A percentile compares a stretch with the other conserved stretches of the same genome.
These are phyloP conservation scores for Lachancea meyersii DNA, from an alignment of 805 yeast species.

Conservation along the genomic window DNA sequence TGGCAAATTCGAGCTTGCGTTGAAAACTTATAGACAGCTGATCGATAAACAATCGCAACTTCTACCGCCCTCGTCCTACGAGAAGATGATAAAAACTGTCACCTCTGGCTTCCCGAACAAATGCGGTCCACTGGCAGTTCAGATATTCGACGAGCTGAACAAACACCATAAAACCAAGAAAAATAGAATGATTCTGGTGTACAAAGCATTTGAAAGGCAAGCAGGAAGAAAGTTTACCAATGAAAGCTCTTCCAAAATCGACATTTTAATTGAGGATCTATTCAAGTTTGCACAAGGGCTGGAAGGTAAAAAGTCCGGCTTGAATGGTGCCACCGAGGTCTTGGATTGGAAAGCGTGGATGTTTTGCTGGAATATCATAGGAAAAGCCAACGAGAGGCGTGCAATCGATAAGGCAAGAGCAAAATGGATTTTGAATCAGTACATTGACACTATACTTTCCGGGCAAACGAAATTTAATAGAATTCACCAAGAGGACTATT, in stretches of 20 bases:
- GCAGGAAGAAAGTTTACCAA: conserved; percentile 16
- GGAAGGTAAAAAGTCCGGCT: conserved; percentile 16
- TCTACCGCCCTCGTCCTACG: conserved; percentile 6
- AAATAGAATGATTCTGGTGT: conserved; percentile 17
- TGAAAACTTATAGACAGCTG: conserved; percentile 12
- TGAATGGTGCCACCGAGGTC: conserved; percentile 10
- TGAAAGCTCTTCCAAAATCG: conserved; percentile 9
- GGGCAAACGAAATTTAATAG: conserved; percentile 4
- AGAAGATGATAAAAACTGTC: conserved; percentile 3
- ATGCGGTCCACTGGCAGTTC: conserved; percentile 2
- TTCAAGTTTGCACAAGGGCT: conserved; percentile 15
- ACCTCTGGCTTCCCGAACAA: conserved; percentile 4
- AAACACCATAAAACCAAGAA: conserved; percentile 16
- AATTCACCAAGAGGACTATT: neutral
- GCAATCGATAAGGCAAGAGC: conserved; percentile 8
- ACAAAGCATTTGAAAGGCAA: conserved; percentile 24
- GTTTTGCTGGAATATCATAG: conserved; percentile 19
- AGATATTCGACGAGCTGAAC: conserved; percentile 13
- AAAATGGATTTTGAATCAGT: conserved; percentile 17
- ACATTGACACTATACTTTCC: conserved; percentile 14
- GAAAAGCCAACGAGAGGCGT: conserved; percentile 13
- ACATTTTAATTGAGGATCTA: conserved; percentile 12
- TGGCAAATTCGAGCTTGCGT: conserved; percentile 17
- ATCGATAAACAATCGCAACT: conserved; percentile 5
- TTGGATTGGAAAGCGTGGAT: conserved; percentile 25